Evolutionary conservation across 495 filamentous ascomycete species (phyloP).

Genomic region (Trichocladium antarcticum): DNA sequence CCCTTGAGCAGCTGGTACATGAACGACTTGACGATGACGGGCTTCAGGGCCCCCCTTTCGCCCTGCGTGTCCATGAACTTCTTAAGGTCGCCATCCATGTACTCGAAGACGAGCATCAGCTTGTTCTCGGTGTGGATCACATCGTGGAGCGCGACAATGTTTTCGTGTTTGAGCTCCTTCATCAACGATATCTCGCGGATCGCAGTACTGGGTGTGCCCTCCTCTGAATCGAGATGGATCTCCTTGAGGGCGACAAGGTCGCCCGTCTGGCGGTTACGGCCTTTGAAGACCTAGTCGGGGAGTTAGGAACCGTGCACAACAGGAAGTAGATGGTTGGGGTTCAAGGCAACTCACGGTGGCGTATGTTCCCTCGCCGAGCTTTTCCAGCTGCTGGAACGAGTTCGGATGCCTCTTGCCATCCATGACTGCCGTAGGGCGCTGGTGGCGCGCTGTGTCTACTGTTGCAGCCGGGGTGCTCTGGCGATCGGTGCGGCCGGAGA

Average conservation of each 20-base stretch:
- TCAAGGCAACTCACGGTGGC: conserved; percentile 61
- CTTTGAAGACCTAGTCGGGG: conserved; percentile 77
- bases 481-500: conserved; percentile 1
- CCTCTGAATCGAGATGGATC: conserved; percentile 97
- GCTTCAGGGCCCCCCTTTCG: conserved; percentile 72
- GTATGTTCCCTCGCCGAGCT: conserved; percentile 97
- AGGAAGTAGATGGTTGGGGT: conserved; percentile 2
- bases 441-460: not conserved
- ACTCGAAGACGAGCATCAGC: conserved; percentile 97
- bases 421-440: conserved; percentile 40
- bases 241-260: conserved; percentile 97
- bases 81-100: conserved; percentile 97
- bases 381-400: conserved; percentile 98
- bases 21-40: conserved; percentile 85
- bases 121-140: conserved; percentile 99
- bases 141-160: conserved; percentile 94
- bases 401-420: conserved; percentile 82
- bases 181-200: conserved; percentile 98
- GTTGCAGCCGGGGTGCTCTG: not conserved
- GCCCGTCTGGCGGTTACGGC: conserved; percentile 87
- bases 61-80: conserved; percentile 94
- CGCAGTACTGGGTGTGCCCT: conserved; percentile 94
- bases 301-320: not conserved
- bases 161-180: conserved; percentile 98
- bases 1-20: conserved; percentile 92